A percentile compares a stretch with the other conserved stretches of the same genome.
Conservation (phyloP, 441 rosid species). For the Melastoma candidum region DNA sequence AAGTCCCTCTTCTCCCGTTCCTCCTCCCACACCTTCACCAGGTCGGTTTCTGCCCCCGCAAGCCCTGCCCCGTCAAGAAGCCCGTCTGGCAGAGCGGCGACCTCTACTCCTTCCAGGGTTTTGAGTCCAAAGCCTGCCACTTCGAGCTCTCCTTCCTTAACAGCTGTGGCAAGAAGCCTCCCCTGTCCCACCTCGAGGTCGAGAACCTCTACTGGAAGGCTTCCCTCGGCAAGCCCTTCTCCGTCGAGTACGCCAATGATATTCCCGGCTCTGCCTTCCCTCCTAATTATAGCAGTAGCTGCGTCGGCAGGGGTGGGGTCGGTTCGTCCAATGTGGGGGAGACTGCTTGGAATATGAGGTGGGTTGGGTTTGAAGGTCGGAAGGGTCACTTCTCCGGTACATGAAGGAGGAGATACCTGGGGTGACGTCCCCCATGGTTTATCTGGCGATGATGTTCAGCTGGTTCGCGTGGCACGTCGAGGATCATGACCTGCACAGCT, state of each 20-base stretch:
- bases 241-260: conserved; percentile 95
- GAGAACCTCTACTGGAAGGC: conserved; percentile 98
- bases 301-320: conserved; percentile 21
- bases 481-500: conserved; percentile 96
- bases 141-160: conserved; percentile 63
- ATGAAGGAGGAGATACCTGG: conserved; percentile 99
- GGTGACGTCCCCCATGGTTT: conserved; percentile 97
- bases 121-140: conserved; percentile 72
- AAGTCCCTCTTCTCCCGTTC: conserved; percentile 64
- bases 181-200: conserved; percentile 64
- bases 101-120: conserved; percentile 67
- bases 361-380: conserved; percentile 69
- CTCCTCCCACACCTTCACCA: conserved; percentile 76
- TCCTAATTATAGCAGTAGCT: conserved; percentile 29
- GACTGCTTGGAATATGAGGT: conserved; percentile 94
- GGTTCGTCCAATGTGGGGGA: conserved; percentile 53
- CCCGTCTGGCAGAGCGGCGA: conserved; percentile 99
- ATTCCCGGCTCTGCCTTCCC: conserved; percentile 97
- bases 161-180: conserved; percentile 49
- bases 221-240: conserved; percentile 76
- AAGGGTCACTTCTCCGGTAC: conserved; percentile 84
- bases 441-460: conserved; percentile 94
- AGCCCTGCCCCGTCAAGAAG: conserved; percentile 73
- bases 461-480: conserved; percentile 99
- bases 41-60: conserved; percentile 96